Percentiles rank a stretch among this genome's conserved stretches.
phyloP scores from a whole-genome alignment of 2,329 filamentous ascomycete species.

The Colletotrichum tropicale region DNA sequence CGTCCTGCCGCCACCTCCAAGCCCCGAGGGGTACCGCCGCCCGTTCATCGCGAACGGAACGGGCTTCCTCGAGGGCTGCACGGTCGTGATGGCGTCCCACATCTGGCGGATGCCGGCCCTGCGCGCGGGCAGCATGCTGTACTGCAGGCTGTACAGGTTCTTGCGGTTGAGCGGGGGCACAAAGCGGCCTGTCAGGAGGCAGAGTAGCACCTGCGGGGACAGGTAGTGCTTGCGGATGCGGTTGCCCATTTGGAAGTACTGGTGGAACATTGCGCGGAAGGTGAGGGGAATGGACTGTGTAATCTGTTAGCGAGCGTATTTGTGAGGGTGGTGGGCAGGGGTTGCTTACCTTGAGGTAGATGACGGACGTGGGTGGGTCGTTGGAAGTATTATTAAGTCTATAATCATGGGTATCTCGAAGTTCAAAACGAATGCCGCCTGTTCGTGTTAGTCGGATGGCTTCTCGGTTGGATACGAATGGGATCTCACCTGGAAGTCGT shows the following conservation, averaged over 20 bases:
- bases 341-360: constrained; percentile 76
- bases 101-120: constrained; percentile 83
- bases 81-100: constrained; percentile 73
- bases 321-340: not conserved
- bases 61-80: constrained; percentile 49
- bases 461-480: not conserved
- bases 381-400: constrained; percentile 45
- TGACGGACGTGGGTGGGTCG: constrained; percentile 75
- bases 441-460: constrained; percentile 51
- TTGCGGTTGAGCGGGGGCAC: constrained; percentile 94
- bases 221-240: constrained; percentile 96
- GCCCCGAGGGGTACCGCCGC: constrained; percentile 20
- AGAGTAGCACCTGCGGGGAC: constrained; percentile 84
- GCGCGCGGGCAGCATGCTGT: constrained; percentile 91
- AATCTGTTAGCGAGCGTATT: not conserved
- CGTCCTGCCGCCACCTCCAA: constrained; percentile 16
- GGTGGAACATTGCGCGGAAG: constrained; percentile 93
- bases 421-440: constrained; percentile 88
- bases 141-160: constrained; percentile 94
- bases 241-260: constrained; percentile 93
- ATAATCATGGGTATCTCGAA: constrained; percentile 72
- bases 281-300: constrained; percentile 82
- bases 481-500: constrained; percentile 75
- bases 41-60: constrained; percentile 39
- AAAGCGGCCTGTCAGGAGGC: constrained; percentile 87